Conservation (phyloP, 228 moss, liverwort and hornwort genomes). For the Sphagnum fallax region DNA sequence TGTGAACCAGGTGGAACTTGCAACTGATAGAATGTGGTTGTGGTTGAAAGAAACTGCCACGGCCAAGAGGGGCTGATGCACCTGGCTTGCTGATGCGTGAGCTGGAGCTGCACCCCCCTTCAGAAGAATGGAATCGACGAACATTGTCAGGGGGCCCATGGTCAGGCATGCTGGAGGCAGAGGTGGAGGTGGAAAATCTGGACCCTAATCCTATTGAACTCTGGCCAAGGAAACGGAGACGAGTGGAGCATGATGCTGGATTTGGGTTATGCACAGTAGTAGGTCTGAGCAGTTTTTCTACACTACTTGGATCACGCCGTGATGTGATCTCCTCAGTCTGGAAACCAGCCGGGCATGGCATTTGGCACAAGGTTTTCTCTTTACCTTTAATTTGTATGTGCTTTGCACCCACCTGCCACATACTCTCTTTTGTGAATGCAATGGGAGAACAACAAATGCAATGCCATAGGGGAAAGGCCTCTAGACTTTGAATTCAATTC, state of each 20-base stretch:
- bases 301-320: conserved; percentile 81
- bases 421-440: no score
- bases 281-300: conserved; percentile 75
- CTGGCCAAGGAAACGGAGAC: conserved; percentile 85
- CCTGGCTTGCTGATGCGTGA: conserved; percentile 96
- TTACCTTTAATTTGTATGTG: no score
- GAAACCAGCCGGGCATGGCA: conserved; percentile 67
- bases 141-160: conserved; percentile 45
- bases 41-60: conserved; percentile 66
- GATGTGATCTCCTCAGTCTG: conserved; percentile 80
- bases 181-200: conserved; percentile 30
- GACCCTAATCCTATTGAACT: conserved; percentile 59
- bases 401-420: no score
- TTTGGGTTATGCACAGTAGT: conserved; percentile 78
- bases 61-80: conserved; percentile 94
- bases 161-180: conserved; percentile 19
- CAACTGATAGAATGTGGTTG: no score
- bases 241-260: conserved; percentile 82
- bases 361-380: conserved; percentile 78
- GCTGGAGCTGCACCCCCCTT: conserved; percentile 94
- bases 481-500: background rate
- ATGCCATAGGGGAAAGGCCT: background rate
- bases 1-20: no score
- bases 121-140: conserved; percentile 82
- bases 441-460: background rate